phyloP scores from a whole-genome alignment of 2,329 filamentous ascomycete species.

The Fusarium globosum region DNA sequence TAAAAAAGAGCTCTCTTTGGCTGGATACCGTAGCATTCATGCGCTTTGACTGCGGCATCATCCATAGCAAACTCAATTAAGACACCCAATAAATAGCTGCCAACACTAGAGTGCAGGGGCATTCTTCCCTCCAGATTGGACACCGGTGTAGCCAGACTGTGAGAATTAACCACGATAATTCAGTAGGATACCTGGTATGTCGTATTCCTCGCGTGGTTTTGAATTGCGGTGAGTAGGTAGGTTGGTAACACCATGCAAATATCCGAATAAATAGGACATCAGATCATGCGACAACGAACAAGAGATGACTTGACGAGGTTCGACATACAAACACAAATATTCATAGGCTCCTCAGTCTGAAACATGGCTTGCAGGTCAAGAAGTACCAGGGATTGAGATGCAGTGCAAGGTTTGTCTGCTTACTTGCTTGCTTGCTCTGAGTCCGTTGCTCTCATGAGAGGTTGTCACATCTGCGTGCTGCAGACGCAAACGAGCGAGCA shows the following conservation, averaged over 20 bases:
- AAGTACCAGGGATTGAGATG: background rate
- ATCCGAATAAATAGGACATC: background rate
- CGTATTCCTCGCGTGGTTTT: background rate
- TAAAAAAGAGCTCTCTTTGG: background rate
- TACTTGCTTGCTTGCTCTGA: background rate
- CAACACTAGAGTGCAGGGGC: background rate
- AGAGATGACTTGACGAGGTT: background rate
- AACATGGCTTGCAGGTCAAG: background rate
- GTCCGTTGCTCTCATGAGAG: background rate
- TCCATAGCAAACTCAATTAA: background rate
- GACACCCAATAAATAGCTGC: background rate
- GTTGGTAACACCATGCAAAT: background rate
- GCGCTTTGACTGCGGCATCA: conserved; percentile 5
- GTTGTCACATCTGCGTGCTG: background rate
- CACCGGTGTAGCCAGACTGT: background rate
- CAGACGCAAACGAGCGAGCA: background rate
- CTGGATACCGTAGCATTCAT: background rate
- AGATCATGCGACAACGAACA: background rate
- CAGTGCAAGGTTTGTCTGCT: background rate
- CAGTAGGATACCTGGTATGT: background rate
- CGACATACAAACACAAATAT: background rate
- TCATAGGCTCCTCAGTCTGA: background rate
- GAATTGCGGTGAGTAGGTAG: background rate
- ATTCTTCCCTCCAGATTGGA: background rate
- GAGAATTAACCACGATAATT: background rate